Base-by-base conservation (phyloP, 2,329 filamentous ascomycete species). In the Colletotrichum neosansevieriae region DNA sequence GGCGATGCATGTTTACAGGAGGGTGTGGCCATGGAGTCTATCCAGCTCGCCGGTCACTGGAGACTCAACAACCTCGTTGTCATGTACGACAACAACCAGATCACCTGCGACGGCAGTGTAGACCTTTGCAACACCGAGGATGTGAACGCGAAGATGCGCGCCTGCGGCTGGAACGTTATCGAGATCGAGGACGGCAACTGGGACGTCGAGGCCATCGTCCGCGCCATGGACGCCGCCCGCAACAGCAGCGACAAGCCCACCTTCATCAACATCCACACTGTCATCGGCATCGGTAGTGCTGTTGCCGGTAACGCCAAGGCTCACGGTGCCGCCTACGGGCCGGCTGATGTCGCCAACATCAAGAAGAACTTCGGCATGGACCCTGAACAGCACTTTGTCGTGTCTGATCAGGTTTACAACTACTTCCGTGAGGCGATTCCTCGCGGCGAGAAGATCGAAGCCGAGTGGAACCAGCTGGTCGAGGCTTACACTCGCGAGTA, bases 31-130 rank as follows among this genome's bases (percentile, higher is more conserved):
- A 78, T 88, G 2, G 88, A 89, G 73, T 84, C 87, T 0, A 83
- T 89, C 54, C 83, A 83, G 4, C 81, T 88, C 6, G 86, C 86
- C 6, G 87, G 86, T 1, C 85, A 88, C 73, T 81, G 82, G 74
- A 81, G 80, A 70, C 78, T 89, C 10, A 83, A 85, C 76, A 89
- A 89, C 74, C 76, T 89, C 1, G 83, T 82, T 3, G 76, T 89
- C 29, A 84, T 88, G 53, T 89, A 89, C 71, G 87, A 89, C 71
- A 89, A 89, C 75, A 89, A 89, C 74, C 84, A 87, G 72, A 79
- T 89, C 54, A 88, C 86, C 5, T 89, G 86, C 72, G 87, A 89
- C 65, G 87, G 87, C 1, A 82, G 81, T 2, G 81, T 88, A 3
- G 85, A 88, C 73, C 77, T 83, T 21, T 68, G 65, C 61, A 87